Evolutionary conservation across 768 basidiomycete species (phyloP), one percentile per base, ranked within the genome.

Genomic region (Lactarius akahatsu): DNA sequence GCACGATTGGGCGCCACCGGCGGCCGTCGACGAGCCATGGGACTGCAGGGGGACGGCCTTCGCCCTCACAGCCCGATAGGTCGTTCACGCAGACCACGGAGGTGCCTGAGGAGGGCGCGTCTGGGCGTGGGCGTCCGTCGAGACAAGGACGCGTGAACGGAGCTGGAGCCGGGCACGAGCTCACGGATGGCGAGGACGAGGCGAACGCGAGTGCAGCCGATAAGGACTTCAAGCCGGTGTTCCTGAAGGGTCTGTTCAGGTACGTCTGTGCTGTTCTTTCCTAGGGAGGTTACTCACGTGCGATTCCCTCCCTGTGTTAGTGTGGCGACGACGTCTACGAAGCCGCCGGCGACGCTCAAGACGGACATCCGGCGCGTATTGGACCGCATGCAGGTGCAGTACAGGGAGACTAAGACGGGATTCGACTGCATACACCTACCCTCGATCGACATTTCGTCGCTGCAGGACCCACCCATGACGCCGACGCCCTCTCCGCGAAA

Each of bases 401-500:
- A 97, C 74, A 85, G 94, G 47, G 91, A 94, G 75, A 94, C 86
- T 71, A 92, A 89, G 77, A 81, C 86, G 64, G 97, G 96, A 2
- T 98, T 94, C 75, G 96, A 99, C 76, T 99, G 97, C 78, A 91
- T 96, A 28, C 94, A 99, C 75, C 77, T 92, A 36, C 96, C 96
- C 0, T 95, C 93, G 34, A 98, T 98, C 76, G 95, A 97, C 74
- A 78, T 98, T 11, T 82, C 90, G 4, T 90, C 92, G 16, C 81
- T 96, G 15, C 83, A 86, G 11, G 75, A 71, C 20, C 62, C 70
- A 15, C 64, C 32, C 0, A n/a, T 15, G n/a, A 52, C 68, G n/a
- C 38, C 74, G 69, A 69, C 71, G 30, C 66, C 79, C 76, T 63
- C 77, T 71, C 69, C 74, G 1, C 73, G 74, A 13, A 73, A 72